Evolutionary conservation across 2,329 filamentous ascomycete genomes (phyloP).

Genomic region (Corinectria fuckeliana): DNA sequence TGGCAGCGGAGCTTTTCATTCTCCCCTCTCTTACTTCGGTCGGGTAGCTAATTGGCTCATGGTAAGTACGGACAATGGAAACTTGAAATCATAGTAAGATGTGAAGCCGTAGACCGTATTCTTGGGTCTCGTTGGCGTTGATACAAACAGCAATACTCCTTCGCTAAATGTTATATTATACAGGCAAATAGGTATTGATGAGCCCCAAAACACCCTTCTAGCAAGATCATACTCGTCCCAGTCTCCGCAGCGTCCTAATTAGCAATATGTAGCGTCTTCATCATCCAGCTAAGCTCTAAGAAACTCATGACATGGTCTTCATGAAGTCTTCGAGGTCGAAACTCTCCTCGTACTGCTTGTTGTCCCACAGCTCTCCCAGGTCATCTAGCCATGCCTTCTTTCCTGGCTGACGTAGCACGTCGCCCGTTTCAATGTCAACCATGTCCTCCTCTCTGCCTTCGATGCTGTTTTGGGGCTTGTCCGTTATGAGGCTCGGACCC

Average conservation of each 20-base stretch:
- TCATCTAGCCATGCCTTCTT: slow-evolving; percentile 97
- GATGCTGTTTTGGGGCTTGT: slow-evolving; percentile 63
- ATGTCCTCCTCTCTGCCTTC: slow-evolving; percentile 80
- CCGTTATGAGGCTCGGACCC: slow-evolving; percentile 68
- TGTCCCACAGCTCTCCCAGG: slow-evolving; percentile 94
- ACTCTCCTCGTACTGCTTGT: slow-evolving; percentile 96
- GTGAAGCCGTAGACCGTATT: slow-evolving; percentile 8
- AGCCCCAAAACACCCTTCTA: slow-evolving; percentile 31
- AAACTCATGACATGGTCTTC: slow-evolving; percentile 78
- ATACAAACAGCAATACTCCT: slow-evolving; percentile 38
- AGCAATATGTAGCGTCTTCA: slow-evolving; percentile 10
- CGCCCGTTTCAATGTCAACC: slow-evolving; percentile 90
- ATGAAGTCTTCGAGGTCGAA: slow-evolving; percentile 96
- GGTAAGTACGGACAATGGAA: no score
- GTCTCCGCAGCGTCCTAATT: slow-evolving; percentile 17
- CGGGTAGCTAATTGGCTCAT: no score
- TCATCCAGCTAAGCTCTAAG: not conserved
- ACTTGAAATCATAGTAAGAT: not conserved
- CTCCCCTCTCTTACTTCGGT: not conserved
- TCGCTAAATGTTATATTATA: slow-evolving; percentile 41
- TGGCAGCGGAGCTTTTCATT: not conserved
- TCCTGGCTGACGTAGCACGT: slow-evolving; percentile 91
- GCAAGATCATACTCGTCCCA: slow-evolving; percentile 9
- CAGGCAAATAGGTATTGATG: slow-evolving; percentile 28
- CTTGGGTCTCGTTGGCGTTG: slow-evolving; percentile 11